A percentile compares a stretch with the other conserved stretches of the same genome.
Conservation (phyloP, 176 grass and related monocot genomes). For the Typha latifolia region DNA sequence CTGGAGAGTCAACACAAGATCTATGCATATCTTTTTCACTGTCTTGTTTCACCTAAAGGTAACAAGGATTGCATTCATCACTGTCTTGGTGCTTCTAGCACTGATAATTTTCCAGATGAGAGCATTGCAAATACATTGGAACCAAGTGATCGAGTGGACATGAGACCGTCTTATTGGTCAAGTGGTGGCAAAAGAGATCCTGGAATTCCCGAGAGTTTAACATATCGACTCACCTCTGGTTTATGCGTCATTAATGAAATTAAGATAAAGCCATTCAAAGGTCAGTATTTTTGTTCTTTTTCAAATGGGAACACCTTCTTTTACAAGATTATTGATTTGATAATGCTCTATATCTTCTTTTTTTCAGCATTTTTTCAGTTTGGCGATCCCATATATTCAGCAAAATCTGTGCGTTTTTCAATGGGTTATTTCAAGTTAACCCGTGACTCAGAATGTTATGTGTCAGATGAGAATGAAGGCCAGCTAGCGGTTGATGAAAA, state of each 20-base stretch:
- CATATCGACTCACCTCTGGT: constrained; percentile 41
- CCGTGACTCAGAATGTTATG: constrained; percentile 14
- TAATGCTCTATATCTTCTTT: constrained; percentile 3
- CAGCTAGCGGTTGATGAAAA: constrained; percentile 37
- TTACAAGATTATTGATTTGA: constrained; percentile 12
- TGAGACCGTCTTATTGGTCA: constrained; percentile 77
- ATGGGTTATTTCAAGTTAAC: constrained; percentile 53
- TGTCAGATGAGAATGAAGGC: constrained; percentile 25
- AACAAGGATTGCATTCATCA: constrained; percentile 34
- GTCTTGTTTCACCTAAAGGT: constrained; percentile 27
- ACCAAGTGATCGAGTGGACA: constrained; percentile 17
- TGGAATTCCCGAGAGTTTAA: constrained; percentile 45
- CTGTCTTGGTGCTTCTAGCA: constrained; percentile 73
- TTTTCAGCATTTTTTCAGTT: constrained; percentile 45
- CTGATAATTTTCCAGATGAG: constrained; percentile 79
- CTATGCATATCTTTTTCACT: constrained; percentile 44
- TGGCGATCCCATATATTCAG: constrained; percentile 52
- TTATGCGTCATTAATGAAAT: constrained; percentile 53
- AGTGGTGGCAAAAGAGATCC: constrained; percentile 49
- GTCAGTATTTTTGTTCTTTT: constrained; percentile 21
- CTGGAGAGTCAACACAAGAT: constrained; percentile 38
- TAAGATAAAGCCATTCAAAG: constrained; percentile 57
- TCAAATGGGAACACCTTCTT: not conserved
- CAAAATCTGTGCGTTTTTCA: constrained; percentile 47
- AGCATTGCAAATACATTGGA: constrained; percentile 64